Conservation (phyloP, 73 alveolate genomes). For the Tetrahymena elliotti region DNA sequence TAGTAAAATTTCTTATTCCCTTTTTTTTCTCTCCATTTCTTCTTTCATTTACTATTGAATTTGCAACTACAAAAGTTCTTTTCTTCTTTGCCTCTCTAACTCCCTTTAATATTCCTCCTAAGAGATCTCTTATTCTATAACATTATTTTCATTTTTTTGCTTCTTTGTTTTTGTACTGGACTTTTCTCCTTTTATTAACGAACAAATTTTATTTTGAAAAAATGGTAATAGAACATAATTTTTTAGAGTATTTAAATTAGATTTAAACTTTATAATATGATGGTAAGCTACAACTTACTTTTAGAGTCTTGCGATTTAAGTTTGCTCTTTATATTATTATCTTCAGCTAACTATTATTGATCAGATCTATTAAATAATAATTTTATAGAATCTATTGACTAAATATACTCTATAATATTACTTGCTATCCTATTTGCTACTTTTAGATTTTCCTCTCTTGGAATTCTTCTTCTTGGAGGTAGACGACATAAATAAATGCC, state of each 20-base stretch:
- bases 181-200: background rate
- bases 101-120: background rate
- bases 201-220: background rate
- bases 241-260: too few species aligned
- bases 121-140: background rate
- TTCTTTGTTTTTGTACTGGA: background rate
- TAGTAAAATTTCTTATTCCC: background rate
- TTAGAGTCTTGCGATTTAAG: background rate
- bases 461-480: background rate
- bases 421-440: background rate
- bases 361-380: background rate
- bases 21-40: background rate
- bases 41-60: background rate
- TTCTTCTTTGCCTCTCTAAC: background rate
- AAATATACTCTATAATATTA: background rate
- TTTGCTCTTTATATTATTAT: background rate
- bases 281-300: background rate
- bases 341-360: background rate
- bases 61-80: background rate
- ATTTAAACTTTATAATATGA: background rate
- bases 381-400: background rate
- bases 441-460: background rate
- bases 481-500: background rate
- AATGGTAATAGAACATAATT: background rate
- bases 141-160: background rate